These are phyloP conservation scores for Acanthamoeba triangularis DNA, from an alignment of 208 protist species.

Conservation along the genomic window DNA sequence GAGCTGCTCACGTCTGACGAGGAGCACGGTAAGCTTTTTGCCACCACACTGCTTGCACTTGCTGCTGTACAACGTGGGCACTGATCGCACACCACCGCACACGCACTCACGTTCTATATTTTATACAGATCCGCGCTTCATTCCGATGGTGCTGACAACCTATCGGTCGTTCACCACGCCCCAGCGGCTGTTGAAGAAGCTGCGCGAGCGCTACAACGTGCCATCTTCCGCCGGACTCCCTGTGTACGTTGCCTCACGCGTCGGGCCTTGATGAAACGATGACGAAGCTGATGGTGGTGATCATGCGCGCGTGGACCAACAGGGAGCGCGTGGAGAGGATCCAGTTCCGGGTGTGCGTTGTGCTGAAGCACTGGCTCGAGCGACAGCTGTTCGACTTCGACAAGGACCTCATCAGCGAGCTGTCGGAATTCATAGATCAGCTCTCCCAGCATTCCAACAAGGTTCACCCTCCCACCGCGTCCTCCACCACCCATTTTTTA, in stretches of 20 bases:
- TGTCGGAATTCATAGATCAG: constrained; percentile 18
- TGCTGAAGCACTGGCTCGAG: constrained; percentile 72
- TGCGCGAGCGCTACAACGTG: constrained; percentile 68
- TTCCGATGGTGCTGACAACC: constrained; percentile 6
- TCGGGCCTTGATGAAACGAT: too few species aligned
- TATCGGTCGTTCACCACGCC: constrained; percentile 65
- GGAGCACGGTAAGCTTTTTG: constrained; percentile 57
- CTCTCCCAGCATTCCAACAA: constrained; percentile 19
- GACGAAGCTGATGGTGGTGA: too few species aligned
- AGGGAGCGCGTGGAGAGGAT: not conserved
- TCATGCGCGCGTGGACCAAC: too few species aligned
- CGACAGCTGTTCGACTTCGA: constrained; percentile 50
- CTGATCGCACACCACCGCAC: too few species aligned
- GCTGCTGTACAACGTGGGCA: too few species aligned
- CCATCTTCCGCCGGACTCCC: not conserved
- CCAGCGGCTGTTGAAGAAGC: constrained; percentile 27
- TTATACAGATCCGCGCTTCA: constrained; percentile 23
- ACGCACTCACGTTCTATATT: too few species aligned
- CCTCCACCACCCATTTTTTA: too few species aligned
- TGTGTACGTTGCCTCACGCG: not conserved
- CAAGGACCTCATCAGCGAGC: constrained; percentile 19
- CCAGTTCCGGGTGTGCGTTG: constrained; percentile 69
- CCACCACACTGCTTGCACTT: too few species aligned
- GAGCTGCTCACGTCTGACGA: constrained; percentile 30
- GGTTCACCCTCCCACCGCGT: too few species aligned